Percentiles rank a stretch among this genome's conserved stretches.
These are phyloP conservation scores for Elsinoe batatas DNA, from an alignment of 2,329 filamentous ascomycete genomes.

Conservation along the genomic window DNA sequence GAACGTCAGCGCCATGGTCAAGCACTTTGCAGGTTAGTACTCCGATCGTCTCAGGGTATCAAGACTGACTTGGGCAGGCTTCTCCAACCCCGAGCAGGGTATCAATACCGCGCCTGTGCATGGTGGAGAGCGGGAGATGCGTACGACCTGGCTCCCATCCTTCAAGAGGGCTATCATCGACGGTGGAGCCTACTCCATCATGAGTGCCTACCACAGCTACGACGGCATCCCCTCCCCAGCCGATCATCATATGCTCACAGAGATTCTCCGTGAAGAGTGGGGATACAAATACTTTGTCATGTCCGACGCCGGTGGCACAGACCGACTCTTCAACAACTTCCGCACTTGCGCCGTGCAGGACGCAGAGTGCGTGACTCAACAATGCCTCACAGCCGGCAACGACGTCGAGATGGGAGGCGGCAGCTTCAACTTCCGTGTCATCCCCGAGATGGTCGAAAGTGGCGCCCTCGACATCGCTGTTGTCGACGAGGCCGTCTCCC, in stretches of 20 bases:
- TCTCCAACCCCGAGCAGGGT: constrained; percentile 59
- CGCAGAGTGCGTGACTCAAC: constrained; percentile 53
- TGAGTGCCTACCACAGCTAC: constrained; percentile 64
- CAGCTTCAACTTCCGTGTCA: constrained; percentile 58
- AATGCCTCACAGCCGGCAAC: constrained; percentile 56
- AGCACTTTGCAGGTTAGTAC: constrained; percentile 54
- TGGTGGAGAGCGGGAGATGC: constrained; percentile 45
- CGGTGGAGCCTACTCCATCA: constrained; percentile 56
- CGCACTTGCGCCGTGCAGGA: constrained; percentile 52
- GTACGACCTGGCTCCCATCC: constrained; percentile 45
- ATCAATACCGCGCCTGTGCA: constrained; percentile 56
- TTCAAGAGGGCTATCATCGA: constrained; percentile 65
- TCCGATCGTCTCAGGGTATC: too few relatives aligned
- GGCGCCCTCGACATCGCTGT: constrained; percentile 50
- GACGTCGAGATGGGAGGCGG: constrained; percentile 62
- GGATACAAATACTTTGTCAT: constrained; percentile 60
- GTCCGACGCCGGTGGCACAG: constrained; percentile 60
- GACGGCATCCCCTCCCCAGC: constrained; percentile 60
- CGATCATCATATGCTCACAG: constrained; percentile 55
- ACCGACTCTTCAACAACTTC: constrained; percentile 56
- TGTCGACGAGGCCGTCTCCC: constrained; percentile 57
- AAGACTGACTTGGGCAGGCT: constrained; percentile 27
- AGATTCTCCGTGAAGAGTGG: constrained; percentile 62
- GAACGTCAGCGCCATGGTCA: constrained; percentile 61
- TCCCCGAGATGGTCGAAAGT: constrained; percentile 53